Evolutionary conservation across 2,329 filamentous ascomycete species (phyloP).

Genomic region (Colletotrichum phormii): DNA sequence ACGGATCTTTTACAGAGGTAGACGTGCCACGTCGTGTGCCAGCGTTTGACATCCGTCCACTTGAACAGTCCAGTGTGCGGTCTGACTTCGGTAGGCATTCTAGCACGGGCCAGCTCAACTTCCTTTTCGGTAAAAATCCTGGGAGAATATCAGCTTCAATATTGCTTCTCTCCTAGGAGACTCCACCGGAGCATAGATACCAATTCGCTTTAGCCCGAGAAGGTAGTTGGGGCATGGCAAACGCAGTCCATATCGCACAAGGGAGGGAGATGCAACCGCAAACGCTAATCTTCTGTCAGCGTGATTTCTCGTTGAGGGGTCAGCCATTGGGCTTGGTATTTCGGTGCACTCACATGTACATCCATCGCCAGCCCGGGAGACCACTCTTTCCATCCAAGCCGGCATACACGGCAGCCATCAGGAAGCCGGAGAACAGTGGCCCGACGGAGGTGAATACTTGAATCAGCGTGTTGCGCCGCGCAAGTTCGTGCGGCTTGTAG

Average conservation of each 20-base stretch:
- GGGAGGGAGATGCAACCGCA: slow-evolving; percentile 43
- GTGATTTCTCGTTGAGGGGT: not conserved
- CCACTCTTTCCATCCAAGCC: slow-evolving; percentile 39
- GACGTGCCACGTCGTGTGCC: slow-evolving; percentile 45
- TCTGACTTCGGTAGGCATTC: slow-evolving; percentile 42
- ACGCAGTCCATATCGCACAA: slow-evolving; percentile 41
- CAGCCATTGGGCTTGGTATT: not conserved
- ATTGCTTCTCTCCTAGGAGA: not conserved
- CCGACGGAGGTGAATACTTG: slow-evolving; percentile 43
- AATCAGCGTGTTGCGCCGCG: slow-evolving; percentile 44
- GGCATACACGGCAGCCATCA: slow-evolving; percentile 42
- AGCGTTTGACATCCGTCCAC: slow-evolving; percentile 44
- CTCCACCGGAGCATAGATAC: slow-evolving; percentile 5
- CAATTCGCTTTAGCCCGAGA: slow-evolving; percentile 42
- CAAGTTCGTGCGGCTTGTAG: slow-evolving; percentile 45
- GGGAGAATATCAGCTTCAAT: not conserved
- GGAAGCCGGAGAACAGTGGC: slow-evolving; percentile 42
- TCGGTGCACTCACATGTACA: slow-evolving; percentile 41
- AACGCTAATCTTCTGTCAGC: slow-evolving; percentile 28
- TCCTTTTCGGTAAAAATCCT: slow-evolving; percentile 43
- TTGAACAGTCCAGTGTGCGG: slow-evolving; percentile 42
- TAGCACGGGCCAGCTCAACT: slow-evolving; percentile 38
- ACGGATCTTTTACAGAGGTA: slow-evolving; percentile 39
- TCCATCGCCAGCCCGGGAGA: slow-evolving; percentile 43
- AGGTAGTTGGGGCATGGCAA: slow-evolving; percentile 44